phyloP scores from a whole-genome alignment of 2,329 filamentous ascomycete genomes.

The Pseudogymnoascus sp. region DNA sequence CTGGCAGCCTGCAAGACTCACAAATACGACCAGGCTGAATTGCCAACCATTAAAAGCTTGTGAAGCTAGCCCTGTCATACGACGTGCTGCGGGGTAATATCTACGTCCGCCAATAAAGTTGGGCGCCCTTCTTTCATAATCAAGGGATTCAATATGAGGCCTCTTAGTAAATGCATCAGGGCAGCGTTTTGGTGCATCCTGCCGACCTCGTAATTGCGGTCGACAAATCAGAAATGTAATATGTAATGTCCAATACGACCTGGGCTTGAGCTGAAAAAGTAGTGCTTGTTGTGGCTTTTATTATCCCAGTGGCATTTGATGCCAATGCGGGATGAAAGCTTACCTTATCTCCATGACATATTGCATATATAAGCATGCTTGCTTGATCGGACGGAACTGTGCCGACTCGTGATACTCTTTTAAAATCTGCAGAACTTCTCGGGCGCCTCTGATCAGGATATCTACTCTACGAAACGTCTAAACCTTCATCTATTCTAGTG shows the following conservation, averaged over 20 bases:
- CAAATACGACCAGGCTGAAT: neutral
- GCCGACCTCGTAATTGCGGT: neutral
- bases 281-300: neutral
- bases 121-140: neutral
- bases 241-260: neutral
- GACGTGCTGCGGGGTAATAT: neutral
- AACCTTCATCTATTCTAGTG: neutral
- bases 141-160: neutral
- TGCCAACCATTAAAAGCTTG: neutral
- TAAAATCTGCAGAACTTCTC: neutral
- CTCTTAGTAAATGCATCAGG: neutral
- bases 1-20: neutral
- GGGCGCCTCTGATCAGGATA: neutral
- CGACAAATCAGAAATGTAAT: neutral
- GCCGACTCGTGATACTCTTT: neutral
- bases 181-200: neutral
- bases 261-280: neutral
- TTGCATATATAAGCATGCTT: neutral
- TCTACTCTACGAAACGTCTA: neutral
- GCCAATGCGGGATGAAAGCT: neutral
- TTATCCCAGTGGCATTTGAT: neutral
- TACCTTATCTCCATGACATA: neutral
- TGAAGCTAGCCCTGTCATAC: neutral
- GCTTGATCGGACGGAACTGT: neutral
- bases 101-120: neutral